Conservation (phyloP, 768 basidiomycete species). For the Gloeopeniophorella convolvens region DNA sequence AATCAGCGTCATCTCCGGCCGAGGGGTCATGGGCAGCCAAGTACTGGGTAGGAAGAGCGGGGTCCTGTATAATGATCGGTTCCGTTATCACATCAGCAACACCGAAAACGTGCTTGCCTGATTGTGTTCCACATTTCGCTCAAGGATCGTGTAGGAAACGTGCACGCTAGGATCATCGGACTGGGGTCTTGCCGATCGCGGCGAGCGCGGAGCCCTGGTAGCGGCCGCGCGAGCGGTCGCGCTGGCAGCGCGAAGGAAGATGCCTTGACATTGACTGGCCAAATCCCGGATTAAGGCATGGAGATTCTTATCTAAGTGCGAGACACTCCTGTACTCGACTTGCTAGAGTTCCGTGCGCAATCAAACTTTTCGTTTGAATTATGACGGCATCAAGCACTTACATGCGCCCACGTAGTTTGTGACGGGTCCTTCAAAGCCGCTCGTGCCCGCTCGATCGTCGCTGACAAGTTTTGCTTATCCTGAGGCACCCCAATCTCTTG, state of each 20-base stretch:
- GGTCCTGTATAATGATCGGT: slow-evolving; percentile 10
- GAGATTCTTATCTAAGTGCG: slow-evolving; percentile 61
- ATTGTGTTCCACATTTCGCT: slow-evolving; percentile 14
- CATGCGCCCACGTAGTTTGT: slow-evolving; percentile 45
- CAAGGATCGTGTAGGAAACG: slow-evolving; percentile 19
- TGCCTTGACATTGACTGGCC: slow-evolving; percentile 49
- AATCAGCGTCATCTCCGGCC: slow-evolving; percentile 32
- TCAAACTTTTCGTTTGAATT: slow-evolving; percentile 6
- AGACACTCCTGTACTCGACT: slow-evolving; percentile 42
- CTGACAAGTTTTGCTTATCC: slow-evolving; percentile 30
- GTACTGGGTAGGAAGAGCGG: slow-evolving; percentile 12
- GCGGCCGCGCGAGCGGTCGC: slow-evolving; percentile 57
- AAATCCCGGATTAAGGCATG: slow-evolving; percentile 58
- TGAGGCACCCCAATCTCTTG: slow-evolving; percentile 43
- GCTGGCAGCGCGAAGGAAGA: slow-evolving; percentile 57
- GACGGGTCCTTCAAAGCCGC: slow-evolving; percentile 41
- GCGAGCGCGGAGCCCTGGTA: slow-evolving; percentile 20
- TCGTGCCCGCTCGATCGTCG: slow-evolving; percentile 43
- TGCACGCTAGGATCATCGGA: slow-evolving; percentile 3
- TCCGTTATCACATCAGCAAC: slow-evolving; percentile 12
- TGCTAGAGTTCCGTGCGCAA: slow-evolving; percentile 30
- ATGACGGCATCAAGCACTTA: slow-evolving; percentile 31
- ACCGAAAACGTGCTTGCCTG: slow-evolving; percentile 19
- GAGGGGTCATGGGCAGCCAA: slow-evolving; percentile 10
- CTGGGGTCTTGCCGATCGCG: slow-evolving; percentile 12